Conservation (phyloP, 306 rosid species). For the Lathyrus sativus region DNA sequence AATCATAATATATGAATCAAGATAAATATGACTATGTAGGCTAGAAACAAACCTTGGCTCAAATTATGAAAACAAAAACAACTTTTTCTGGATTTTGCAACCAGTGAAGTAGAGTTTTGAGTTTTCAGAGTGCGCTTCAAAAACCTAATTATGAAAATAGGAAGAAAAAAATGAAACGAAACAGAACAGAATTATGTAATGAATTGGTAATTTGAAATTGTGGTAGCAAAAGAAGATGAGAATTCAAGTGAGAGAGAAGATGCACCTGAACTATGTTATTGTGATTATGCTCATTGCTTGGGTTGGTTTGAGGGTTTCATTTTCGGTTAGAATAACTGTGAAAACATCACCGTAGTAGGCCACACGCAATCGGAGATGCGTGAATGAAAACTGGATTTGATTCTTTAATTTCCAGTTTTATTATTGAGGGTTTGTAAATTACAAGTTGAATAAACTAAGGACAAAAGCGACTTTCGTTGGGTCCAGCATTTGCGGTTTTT, state of each 20-base stretch:
- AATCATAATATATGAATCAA: neutral
- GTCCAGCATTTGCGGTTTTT: too few species aligned
- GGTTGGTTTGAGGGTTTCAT: neutral
- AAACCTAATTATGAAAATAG: neutral
- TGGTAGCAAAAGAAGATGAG: neutral
- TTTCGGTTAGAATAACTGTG: neutral
- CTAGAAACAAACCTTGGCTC: constrained; percentile 1
- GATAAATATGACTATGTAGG: neutral
- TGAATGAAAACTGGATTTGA: neutral
- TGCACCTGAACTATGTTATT: neutral
- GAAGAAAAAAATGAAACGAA: neutral
- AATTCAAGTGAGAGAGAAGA: neutral
- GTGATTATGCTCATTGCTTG: neutral
- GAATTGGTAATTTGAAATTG: neutral
- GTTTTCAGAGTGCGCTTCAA: neutral
- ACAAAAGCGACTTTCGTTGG: neutral
- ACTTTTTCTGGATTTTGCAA: neutral
- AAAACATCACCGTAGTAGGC: neutral
- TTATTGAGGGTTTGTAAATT: neutral
- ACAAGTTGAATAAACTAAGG: neutral
- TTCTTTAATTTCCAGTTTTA: neutral
- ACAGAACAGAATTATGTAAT: neutral
- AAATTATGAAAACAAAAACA: neutral
- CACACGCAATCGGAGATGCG: constrained; percentile 5
- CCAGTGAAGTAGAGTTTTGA: neutral